Base-by-base conservation (phyloP, 2,329 filamentous ascomycete genomes). In the Alternaria atra region DNA sequence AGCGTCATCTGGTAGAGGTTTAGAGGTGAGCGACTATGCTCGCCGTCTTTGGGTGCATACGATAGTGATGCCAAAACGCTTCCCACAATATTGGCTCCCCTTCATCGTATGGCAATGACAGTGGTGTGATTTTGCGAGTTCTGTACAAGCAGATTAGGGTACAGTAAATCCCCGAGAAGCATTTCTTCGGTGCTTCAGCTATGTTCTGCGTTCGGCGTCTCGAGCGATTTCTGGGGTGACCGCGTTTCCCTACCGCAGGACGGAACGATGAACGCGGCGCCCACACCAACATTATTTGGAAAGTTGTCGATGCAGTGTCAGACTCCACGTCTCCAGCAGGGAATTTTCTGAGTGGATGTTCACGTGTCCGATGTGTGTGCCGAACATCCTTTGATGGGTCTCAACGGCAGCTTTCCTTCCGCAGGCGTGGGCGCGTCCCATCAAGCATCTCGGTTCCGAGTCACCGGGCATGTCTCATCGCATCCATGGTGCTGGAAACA, bases 391-490 rank as follows among this genome's bases (percentile, higher is more conserved):
- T 32, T 12, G 35, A 27, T 30, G 40, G 27, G 20, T 13, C 32
- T 30, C 30, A 30, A 2, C 40, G 20, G 35, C 56, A 40, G 43
- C 52, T 37, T 54, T 20, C 35, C 15, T 25, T 44, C 17, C 32
- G 17, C 37, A 47, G 30, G 20, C 48, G 6, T 48, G 20, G 15
- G 23, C 30, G 43, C 20, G 20, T 20, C 25, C 9, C 32, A 39
- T 44, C 10, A 29, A 20, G 23, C 10, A 27, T 8, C 35, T 48
- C 30, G 52, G 53, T 37, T 52, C 63, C 50, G 40, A 51, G 39
- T 37, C 15, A 32, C 29, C 9, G 55, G 37, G 53, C 12, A 59
- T 70, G 68, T 71, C 67, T 67, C 63, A 68, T 60, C 43, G 52
- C 43, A 27, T 54, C 63, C 66, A 61, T 23, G 51, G 29, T 27